Percentiles rank a stretch among this genome's conserved stretches.
Evolutionary conservation across 768 basidiomycete genomes (phyloP).

Genomic region (Infundibulicybe gibba): DNA sequence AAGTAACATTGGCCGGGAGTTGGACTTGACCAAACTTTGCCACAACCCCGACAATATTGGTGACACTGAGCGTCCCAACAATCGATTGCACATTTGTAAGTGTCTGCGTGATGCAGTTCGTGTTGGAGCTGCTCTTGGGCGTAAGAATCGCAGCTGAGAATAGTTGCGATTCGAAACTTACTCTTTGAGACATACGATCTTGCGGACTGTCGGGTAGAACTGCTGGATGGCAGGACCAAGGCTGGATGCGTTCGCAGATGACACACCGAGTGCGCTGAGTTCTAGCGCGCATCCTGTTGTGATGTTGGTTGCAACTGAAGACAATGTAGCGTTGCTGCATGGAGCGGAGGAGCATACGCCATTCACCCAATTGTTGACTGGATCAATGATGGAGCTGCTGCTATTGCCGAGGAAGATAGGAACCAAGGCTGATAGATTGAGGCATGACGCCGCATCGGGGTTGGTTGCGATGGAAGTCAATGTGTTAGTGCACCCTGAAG

Average conservation of each 20-base stretch:
- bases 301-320: constrained; percentile 47
- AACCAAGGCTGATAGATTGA: constrained; percentile 40
- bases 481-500: constrained; percentile 42
- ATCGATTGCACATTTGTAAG: constrained; percentile 47
- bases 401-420: constrained; percentile 28
- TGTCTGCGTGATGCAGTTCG: constrained; percentile 51
- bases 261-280: constrained; percentile 22
- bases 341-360: constrained; percentile 45
- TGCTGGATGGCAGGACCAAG: constrained; percentile 39
- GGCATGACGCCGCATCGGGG: constrained; percentile 41
- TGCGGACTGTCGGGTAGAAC: constrained; percentile 52
- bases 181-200: constrained; percentile 62
- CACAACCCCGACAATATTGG: constrained; percentile 18
- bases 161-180: constrained; percentile 27
- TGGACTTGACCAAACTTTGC: constrained; percentile 7
- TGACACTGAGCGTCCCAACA: constrained; percentile 30
- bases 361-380: constrained; percentile 55
- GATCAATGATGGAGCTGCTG: constrained; percentile 36
- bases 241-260: constrained; percentile 11
- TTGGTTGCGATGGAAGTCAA: constrained; percentile 39
- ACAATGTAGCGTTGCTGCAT: constrained; percentile 60
- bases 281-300: constrained; percentile 41
- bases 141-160: background rate
- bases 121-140: constrained; percentile 21
- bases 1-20: constrained; percentile 34